Conservation (phyloP, 768 basidiomycete species). For the Suillus alpinus region DNA sequence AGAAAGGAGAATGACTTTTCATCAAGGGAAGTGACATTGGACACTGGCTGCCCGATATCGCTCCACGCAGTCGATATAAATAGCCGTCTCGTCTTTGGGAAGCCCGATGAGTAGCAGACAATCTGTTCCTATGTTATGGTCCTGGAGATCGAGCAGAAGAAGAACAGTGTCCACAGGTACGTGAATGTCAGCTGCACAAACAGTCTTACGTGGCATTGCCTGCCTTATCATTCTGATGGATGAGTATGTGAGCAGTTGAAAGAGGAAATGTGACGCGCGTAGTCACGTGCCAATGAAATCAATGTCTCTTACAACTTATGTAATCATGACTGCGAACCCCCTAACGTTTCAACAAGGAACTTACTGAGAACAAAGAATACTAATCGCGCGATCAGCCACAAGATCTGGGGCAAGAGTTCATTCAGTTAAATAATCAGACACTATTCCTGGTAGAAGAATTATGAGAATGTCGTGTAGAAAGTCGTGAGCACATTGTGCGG, state of each 20-base stretch:
- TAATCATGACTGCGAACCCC: neutral
- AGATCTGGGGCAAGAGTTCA: neutral
- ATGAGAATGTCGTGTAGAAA: constrained; percentile 13
- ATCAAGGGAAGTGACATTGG: too few relatives aligned
- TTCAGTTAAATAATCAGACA: constrained; percentile 13
- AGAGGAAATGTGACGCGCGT: neutral
- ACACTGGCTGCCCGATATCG: neutral
- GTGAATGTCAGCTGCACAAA: neutral
- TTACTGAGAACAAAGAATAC: neutral
- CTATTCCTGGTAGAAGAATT: constrained; percentile 19
- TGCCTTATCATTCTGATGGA: too few relatives aligned
- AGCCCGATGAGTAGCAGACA: neutral
- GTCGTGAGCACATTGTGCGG: neutral
- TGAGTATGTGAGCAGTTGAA: too few relatives aligned
- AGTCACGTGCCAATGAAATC: neutral
- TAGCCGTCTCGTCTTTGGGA: neutral
- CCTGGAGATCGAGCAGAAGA: neutral
- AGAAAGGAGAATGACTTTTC: neutral
- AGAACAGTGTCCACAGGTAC: neutral
- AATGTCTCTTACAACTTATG: neutral
- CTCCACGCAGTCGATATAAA: neutral
- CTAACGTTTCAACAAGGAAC: neutral
- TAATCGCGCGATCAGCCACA: neutral
- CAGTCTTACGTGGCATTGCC: neutral
- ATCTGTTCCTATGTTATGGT: neutral